A percentile compares a stretch with the other conserved stretches of the same genome.
phyloP scores from a whole-genome alignment of 495 filamentous ascomycete genomes.

The Penicillium atrosanguineum region DNA sequence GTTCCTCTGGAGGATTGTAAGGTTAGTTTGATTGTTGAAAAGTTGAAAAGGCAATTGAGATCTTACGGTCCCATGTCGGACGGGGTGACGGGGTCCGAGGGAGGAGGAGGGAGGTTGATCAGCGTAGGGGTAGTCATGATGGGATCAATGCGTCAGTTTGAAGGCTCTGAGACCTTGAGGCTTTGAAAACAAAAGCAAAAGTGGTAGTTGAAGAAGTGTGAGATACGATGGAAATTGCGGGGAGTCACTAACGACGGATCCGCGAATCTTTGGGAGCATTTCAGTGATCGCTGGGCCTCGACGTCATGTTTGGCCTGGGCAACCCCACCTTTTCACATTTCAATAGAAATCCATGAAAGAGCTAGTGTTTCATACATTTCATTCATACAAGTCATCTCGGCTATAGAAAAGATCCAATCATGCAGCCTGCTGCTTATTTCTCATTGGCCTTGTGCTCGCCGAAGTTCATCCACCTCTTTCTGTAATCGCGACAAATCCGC shows the following conservation, averaged over 20 bases:
- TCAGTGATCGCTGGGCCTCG: conserved; percentile 1
- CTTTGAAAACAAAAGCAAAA: no score
- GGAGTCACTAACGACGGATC: conserved; percentile 2
- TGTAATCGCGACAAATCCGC: conserved; percentile 67
- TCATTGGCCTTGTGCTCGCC: conserved; percentile 40
- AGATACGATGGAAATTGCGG: conserved; percentile 11
- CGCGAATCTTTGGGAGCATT: conserved; percentile 2
- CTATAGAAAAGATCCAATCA: not conserved
- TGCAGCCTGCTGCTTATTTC: conserved; percentile 14
- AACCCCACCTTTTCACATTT: not conserved
- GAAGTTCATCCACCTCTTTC: conserved; percentile 68
- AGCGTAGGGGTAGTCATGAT: conserved; percentile 57
- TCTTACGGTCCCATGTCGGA: conserved; percentile 84
- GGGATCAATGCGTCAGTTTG: conserved; percentile 2
- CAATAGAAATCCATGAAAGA: not conserved
- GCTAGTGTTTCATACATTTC: conserved; percentile 1
- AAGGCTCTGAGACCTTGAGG: not conserved
- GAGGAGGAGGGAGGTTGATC: conserved; percentile 82
- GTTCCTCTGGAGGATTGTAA: conserved; percentile 62
- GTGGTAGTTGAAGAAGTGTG: not conserved
- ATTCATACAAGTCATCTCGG: conserved; percentile 21
- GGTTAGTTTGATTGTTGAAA: conserved; percentile 9
- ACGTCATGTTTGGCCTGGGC: conserved; percentile 14
- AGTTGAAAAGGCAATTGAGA: conserved; percentile 1
- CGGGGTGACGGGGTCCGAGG: conserved; percentile 82